Percentiles rank a stretch among this genome's conserved stretches.
These are phyloP conservation scores for Nicotiana noctiflora DNA, from an alignment of 257 asterid genomes.

Conservation along the genomic window DNA sequence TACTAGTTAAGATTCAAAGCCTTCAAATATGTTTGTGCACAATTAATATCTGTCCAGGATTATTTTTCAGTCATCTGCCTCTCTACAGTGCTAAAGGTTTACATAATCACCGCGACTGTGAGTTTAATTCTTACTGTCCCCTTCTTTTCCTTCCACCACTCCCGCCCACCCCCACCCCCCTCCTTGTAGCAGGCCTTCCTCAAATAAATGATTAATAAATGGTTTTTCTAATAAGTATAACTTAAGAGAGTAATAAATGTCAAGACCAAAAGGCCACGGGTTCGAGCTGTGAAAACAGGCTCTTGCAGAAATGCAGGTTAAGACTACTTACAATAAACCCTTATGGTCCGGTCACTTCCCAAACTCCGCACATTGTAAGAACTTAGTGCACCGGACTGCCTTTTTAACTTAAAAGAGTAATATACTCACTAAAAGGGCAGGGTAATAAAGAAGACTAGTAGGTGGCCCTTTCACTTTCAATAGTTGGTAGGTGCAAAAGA, in stretches of 20 bases:
- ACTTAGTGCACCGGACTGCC: no score
- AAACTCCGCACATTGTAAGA: no score
- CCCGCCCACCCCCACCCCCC: no score
- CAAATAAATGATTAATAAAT: not conserved
- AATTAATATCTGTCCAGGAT: not conserved
- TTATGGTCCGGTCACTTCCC: no score
- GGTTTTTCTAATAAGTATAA: not conserved
- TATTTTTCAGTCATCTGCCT: not conserved
- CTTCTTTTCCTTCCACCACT: no score
- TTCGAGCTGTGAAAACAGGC: no score
- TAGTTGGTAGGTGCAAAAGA: not conserved
- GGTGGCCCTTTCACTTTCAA: conserved; percentile 7
- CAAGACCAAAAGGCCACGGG: no score
- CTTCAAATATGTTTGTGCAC: not conserved
- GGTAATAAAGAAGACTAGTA: not conserved
- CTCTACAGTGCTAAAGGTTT: not conserved
- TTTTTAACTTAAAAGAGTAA: not conserved
- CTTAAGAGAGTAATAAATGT: not conserved
- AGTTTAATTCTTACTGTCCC: no score
- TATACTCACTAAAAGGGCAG: not conserved
- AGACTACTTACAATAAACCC: no score
- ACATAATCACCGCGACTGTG: not conserved
- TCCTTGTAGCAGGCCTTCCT: not conserved
- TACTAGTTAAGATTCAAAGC: not conserved
- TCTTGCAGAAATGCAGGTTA: no score